Base-by-base conservation (phyloP, 2,329 filamentous ascomycete species). In the Phyllosticta ampelicida region DNA sequence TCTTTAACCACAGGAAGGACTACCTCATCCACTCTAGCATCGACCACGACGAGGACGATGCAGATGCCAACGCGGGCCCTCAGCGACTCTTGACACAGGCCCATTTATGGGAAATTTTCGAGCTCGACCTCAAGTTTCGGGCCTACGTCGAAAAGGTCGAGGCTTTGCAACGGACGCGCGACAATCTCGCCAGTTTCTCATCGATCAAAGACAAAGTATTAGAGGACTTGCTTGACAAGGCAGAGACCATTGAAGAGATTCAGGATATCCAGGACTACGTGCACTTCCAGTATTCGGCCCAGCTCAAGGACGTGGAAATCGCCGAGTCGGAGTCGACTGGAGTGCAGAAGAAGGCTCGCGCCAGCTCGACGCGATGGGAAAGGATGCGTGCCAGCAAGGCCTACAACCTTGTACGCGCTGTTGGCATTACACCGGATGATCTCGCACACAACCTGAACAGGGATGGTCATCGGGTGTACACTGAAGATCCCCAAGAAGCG, bases 1-100 rank as follows among this genome's bases (percentile, higher is more conserved):
- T 99, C 65, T 96, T 96, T 72, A 92, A 96, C 71, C 94, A 99
- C 68, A 89, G 94, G 61, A 96, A 96, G 73, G 94, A 99, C 71
- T 99, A 97, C 68, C 81, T 99, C 50, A 95, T 99, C 59, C 90
- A 97, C 67, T 87, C 88, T 21, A 86, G 86, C 63, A 74, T 80
- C n/a, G 76, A 79, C 48, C 80, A 81, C 6, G 84, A 75, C 70
- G 79, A 80, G 16, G 80, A 85, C 59, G 86, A 92, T 63, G 80
- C 82, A 9, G 85, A 90, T 65, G 84, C 81, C 1, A 84, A 85
- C 59, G 83, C 92, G 59, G 77, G 77, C 60, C 90, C 91, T 1
- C 89, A 95, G 73, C 95, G 95, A 71, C 81, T 99, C 0, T 78
- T 99, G 48, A 91, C 87, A 61, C 92, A 96, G 74, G 89, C 90